These are phyloP conservation scores for Stentor roeselii DNA, from an alignment of 73 alveolate genomes.

Conservation along the genomic window DNA sequence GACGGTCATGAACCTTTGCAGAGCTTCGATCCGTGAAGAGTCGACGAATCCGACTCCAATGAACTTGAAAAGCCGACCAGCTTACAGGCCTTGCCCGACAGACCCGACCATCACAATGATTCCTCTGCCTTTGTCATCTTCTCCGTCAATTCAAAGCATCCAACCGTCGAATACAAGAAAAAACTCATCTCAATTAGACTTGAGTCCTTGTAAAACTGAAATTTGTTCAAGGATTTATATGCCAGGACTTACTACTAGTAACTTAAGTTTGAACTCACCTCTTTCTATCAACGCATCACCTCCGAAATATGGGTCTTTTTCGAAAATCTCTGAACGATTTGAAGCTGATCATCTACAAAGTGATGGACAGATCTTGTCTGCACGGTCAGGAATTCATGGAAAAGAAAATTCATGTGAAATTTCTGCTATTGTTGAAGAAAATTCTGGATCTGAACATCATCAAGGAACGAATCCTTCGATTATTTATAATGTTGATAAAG, in stretches of 20 bases:
- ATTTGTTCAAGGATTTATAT: too few relatives aligned
- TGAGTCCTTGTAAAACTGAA: slow-evolving; percentile 4
- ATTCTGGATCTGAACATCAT: neutral
- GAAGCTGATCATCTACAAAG: neutral
- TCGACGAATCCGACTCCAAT: neutral
- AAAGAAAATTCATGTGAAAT: neutral
- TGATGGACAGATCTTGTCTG: neutral
- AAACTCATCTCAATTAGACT: neutral
- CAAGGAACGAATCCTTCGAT: neutral
- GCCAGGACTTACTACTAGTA: neutral
- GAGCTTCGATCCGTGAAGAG: neutral
- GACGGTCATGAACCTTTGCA: neutral
- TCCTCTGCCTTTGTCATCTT: neutral
- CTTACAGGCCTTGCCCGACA: neutral
- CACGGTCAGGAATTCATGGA: neutral
- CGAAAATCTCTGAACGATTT: neutral
- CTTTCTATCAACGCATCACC: neutral
- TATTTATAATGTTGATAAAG: neutral
- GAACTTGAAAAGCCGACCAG: neutral
- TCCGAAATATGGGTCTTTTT: neutral
- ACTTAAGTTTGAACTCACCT: neutral
- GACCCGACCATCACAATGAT: neutral
- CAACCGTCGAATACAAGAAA: neutral
- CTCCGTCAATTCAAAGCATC: neutral
- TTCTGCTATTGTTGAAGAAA: neutral